Conservation (phyloP, 306 rosid genomes). For the Cucurbita moschata region DNA sequence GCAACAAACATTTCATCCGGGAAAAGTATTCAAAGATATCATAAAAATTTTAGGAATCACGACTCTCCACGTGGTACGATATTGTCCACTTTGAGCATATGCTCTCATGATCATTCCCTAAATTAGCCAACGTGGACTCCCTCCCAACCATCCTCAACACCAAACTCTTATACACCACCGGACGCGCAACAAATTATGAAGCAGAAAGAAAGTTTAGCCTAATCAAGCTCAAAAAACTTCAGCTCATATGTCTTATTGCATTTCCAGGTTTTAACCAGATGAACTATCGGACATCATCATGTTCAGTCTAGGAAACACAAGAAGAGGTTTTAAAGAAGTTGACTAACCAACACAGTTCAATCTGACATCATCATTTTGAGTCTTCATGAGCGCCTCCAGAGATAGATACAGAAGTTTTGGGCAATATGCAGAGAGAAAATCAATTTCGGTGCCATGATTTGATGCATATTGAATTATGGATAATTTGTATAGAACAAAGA, state of each 20-base stretch:
- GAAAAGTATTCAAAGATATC: not conserved
- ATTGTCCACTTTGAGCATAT: too few relatives aligned
- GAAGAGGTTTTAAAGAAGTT: not conserved
- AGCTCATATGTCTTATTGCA: not conserved
- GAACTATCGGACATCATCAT: not conserved
- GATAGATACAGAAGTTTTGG: conserved; percentile 56
- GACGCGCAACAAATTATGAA: not conserved
- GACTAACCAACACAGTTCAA: conserved; percentile 75
- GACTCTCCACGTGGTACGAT: too few relatives aligned
- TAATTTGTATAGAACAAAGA: conserved; percentile 67
- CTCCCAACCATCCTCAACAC: too few relatives aligned
- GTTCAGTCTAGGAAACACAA: not conserved
- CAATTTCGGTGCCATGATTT: conserved; percentile 36
- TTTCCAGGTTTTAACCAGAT: too few relatives aligned
- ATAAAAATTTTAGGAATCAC: not conserved
- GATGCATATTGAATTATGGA: conserved; percentile 36
- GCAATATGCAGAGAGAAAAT: conserved; percentile 43
- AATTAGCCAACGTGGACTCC: too few relatives aligned
- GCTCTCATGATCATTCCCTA: too few relatives aligned
- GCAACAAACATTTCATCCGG: too few relatives aligned
- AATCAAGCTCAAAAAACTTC: not conserved
- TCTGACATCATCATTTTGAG: conserved; percentile 71
- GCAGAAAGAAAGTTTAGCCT: not conserved
- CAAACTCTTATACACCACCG: not conserved
- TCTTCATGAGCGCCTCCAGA: conserved; percentile 66